Conservation (phyloP, 1,284 basidiomycete species). For the Boletus semigastroideus region DNA sequence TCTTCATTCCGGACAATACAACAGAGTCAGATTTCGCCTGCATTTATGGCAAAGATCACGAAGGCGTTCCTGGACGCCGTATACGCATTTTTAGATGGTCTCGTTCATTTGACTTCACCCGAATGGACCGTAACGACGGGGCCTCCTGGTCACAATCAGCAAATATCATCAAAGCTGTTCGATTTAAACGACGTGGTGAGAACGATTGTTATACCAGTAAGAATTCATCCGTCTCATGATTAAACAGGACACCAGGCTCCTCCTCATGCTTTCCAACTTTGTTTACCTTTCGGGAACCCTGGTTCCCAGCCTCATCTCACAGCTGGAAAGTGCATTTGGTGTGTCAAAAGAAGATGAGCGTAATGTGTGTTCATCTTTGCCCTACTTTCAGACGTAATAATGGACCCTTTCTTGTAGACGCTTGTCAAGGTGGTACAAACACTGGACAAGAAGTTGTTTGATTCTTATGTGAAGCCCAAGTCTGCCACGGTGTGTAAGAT, state of each 20-base stretch:
- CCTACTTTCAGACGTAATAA: conserved; percentile 1
- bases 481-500: conserved; percentile 64
- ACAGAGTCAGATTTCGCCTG: conserved; percentile 56
- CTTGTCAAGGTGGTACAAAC: conserved; percentile 78
- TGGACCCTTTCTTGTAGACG: conserved; percentile 43
- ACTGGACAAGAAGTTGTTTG: conserved; percentile 86
- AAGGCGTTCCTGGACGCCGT: conserved; percentile 87
- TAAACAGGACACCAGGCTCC: conserved; percentile 77
- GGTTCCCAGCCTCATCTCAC: conserved; percentile 79
- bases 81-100: conserved; percentile 88
- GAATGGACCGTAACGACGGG: conserved; percentile 53
- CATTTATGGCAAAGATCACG: conserved; percentile 72
- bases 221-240: conserved; percentile 6
- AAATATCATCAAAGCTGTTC: conserved; percentile 13
- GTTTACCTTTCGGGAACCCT: conserved; percentile 68
- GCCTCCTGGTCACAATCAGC: conserved; percentile 16
- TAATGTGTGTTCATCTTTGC: conserved; percentile 41
- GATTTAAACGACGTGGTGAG: conserved; percentile 65
- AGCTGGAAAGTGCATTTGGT: conserved; percentile 79
- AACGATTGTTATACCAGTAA: conserved; percentile 7
- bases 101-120: conserved; percentile 81
- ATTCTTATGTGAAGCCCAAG: conserved; percentile 84
- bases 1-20: conserved; percentile 47
- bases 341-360: conserved; percentile 77
- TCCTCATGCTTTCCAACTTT: conserved; percentile 91